Base-by-base conservation (phyloP, 2,329 filamentous ascomycete species). In the Orbilia brochopaga region DNA sequence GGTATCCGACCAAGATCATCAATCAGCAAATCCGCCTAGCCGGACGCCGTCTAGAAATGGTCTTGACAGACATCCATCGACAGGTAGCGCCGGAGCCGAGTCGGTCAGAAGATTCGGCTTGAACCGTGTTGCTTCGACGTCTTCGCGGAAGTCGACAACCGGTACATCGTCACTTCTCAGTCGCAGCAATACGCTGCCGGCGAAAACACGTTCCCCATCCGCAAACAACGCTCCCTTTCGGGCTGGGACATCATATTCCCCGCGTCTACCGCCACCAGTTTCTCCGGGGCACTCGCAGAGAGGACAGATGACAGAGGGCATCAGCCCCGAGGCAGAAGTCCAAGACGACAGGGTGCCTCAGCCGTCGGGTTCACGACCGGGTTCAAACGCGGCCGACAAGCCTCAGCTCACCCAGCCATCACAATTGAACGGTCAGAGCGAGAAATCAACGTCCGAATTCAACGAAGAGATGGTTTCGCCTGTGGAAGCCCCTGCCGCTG, bases 131-230 rank as follows among this genome's bases (percentile, higher is more conserved):
- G 90, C 93, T 56, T 97, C 94, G 1, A 90, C 92, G 0, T 96
- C 92, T 2, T 97, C 94, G n/a, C 87, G 88, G 75, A 58, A 89
- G 86, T 73, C 87, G 87, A 11, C 82, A 1, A 79, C 83, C 24
- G 84, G 85, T 1, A 84, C 88, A 0, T 84, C 84, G 0, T 85
- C 19, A 19, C 44, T 86, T 50, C 83, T 90, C n/a, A 85, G 88
- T 76, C 82, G 88, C 75, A 97, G 93, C 80, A 97, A 97, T 78
- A 99, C 94, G 1, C 84, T 97, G 13, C 94, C 94, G 0, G 94
- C 93, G 0, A 96, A 96, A 78, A 89, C 40, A n/a, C 66, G 90
- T 78, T 94, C 91, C 0, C 91, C 91, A 6, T 87, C 86, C 7
- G 80, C 92, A 48, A 83, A 86, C 44, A 84, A 87, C 1, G 85